phyloP scores from a whole-genome alignment of 495 filamentous ascomycete species.

The Podospora pseudoanserina region DNA sequence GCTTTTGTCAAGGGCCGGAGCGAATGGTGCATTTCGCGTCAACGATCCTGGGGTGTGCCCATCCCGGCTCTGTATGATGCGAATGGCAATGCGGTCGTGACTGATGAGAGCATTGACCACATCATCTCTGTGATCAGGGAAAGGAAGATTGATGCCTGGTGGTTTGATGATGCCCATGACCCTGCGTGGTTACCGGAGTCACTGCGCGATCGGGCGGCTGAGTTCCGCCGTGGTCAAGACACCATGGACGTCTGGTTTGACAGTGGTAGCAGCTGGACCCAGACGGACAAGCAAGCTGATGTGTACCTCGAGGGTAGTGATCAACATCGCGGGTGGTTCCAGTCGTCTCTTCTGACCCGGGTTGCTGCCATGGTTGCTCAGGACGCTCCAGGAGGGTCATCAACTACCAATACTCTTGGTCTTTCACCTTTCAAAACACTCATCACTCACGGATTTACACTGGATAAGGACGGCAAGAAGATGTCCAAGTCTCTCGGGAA shows the following conservation, averaged over 20 bases:
- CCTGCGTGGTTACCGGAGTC: constrained; percentile 65
- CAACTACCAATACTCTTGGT: constrained; percentile 24
- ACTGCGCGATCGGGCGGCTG: constrained; percentile 40
- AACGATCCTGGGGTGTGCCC: constrained; percentile 93
- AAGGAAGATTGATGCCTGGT: constrained; percentile 87
- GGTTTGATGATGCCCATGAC: constrained; percentile 73
- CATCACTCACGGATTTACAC: constrained; percentile 91
- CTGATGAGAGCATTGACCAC: constrained; percentile 73
- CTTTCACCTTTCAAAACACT: constrained; percentile 71
- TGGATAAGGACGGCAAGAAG: constrained; percentile 85
- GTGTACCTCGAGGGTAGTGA: constrained; percentile 92
- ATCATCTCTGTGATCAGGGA: constrained; percentile 75
- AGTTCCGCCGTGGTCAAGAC: constrained; percentile 75
- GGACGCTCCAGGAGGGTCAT: constrained; percentile 1
- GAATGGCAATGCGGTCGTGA: constrained; percentile 67
- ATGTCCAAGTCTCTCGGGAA: constrained; percentile 99
- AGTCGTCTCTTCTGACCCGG: constrained; percentile 92
- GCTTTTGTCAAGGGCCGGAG: constrained; percentile 81
- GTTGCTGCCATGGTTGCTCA: constrained; percentile 45
- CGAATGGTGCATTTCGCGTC: constrained; percentile 99
- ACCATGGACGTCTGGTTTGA: constrained; percentile 99
- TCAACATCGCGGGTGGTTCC: constrained; percentile 98
- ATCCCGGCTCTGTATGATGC: constrained; percentile 86
- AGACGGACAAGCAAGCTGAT: constrained; percentile 62
- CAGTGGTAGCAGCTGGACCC: constrained; percentile 92